These are phyloP conservation scores for Eucalyptus erythrocorys DNA, from an alignment of 345 rosid genomes.

Conservation along the genomic window DNA sequence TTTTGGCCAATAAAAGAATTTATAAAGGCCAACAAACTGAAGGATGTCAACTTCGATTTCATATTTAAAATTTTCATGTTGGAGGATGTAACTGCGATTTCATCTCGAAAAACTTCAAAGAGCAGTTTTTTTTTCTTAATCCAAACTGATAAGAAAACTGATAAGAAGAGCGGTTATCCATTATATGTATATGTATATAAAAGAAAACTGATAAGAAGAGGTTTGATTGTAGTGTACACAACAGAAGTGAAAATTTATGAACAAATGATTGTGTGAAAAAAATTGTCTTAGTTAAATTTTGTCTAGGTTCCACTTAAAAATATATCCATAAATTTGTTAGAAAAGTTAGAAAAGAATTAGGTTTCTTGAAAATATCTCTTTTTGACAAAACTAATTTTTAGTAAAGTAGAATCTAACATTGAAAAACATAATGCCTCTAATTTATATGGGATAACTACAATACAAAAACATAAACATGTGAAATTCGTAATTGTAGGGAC, in stretches of 20 bases:
- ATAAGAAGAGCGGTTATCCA: neutral
- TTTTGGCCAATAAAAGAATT: neutral
- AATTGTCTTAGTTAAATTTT: neutral
- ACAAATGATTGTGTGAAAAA: neutral
- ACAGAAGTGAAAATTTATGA: neutral
- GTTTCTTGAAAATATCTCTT: neutral
- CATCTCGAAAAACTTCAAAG: neutral
- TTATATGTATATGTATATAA: neutral
- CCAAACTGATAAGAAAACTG: neutral
- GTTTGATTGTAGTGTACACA: neutral
- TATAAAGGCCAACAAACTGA: neutral
- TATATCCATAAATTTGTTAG: neutral
- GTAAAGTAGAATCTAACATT: neutral
- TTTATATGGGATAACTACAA: neutral
- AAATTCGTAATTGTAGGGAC: neutral
- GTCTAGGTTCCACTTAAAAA: neutral
- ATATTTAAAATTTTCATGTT: neutral
- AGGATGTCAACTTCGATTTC: neutral
- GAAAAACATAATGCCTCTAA: neutral
- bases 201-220: neutral
- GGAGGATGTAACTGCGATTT: neutral
- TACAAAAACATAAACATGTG: neutral
- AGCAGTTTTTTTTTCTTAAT: neutral
- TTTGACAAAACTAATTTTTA: neutral
- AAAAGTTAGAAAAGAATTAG: neutral